phyloP scores from a whole-genome alignment of 345 rosid species.

The Carallia pectinifolia region DNA sequence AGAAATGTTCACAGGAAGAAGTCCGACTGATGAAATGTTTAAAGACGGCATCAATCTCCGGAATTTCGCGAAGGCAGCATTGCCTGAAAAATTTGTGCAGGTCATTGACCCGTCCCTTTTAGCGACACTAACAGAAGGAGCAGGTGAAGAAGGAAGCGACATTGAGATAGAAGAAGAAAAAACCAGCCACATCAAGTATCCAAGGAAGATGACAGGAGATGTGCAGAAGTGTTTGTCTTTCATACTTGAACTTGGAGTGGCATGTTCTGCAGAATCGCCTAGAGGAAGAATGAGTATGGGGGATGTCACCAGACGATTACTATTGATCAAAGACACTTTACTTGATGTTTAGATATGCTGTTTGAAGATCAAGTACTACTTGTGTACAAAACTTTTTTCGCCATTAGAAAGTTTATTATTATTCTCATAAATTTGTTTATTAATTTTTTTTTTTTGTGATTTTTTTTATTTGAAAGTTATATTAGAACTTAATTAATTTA shows the following conservation, averaged over 20 bases:
- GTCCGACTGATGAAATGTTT: background rate
- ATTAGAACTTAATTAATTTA: too few relatives aligned
- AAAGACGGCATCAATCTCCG: background rate
- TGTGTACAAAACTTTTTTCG: too few relatives aligned
- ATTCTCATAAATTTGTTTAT: too few relatives aligned
- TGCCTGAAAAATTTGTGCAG: background rate
- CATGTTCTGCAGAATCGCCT: background rate
- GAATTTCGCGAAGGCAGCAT: background rate
- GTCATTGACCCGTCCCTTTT: background rate
- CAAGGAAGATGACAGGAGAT: background rate
- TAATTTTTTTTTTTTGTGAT: too few relatives aligned
- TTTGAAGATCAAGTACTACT: too few relatives aligned
- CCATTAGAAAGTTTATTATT: too few relatives aligned
- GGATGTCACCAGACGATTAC: background rate
- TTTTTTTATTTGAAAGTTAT: too few relatives aligned
- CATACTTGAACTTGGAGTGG: background rate
- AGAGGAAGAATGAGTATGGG: background rate
- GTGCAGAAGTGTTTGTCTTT: background rate
- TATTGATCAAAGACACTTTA: background rate
- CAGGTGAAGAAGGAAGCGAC: background rate
- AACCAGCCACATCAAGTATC: background rate
- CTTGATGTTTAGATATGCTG: background rate
- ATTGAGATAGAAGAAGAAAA: background rate
- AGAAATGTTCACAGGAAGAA: constrained; percentile 12
- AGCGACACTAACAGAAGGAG: background rate